phyloP scores from a whole-genome alignment of 2,329 filamentous ascomycete species.

The Blastomyces gilchristii region DNA sequence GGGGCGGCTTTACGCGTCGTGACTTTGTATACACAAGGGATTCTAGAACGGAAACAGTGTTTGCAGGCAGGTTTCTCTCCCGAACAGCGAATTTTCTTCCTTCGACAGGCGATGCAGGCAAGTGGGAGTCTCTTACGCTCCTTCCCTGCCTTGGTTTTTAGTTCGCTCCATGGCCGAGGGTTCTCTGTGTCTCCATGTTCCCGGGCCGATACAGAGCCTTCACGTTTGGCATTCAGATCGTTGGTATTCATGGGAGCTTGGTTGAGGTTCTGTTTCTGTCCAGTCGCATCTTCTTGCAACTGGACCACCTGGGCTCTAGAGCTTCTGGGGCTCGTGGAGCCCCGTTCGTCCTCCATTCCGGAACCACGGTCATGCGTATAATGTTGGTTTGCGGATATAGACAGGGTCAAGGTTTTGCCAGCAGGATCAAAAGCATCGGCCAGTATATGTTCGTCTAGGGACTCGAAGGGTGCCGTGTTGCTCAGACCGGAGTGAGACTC shows the following conservation, averaged over 20 bases:
- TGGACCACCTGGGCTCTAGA: neutral
- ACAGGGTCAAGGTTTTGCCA: neutral
- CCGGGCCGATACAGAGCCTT: neutral
- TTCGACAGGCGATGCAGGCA: slow-evolving; percentile 87
- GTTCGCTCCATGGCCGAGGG: slow-evolving; percentile 63
- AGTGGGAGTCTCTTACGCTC: slow-evolving; percentile 86
- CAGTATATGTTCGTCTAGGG: neutral
- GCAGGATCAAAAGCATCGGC: neutral
- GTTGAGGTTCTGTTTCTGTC: slow-evolving; percentile 1
- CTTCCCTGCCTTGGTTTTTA: slow-evolving; percentile 88
- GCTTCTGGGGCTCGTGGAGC: slow-evolving; percentile 3
- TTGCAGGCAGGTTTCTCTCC: slow-evolving; percentile 97
- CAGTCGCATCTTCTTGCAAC: slow-evolving; percentile 2
- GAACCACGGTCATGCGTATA: neutral
- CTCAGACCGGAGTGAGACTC: neutral
- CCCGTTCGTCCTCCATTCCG: slow-evolving; percentile 2
- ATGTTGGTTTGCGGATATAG: neutral
- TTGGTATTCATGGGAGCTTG: neutral
- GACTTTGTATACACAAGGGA: slow-evolving; percentile 95
- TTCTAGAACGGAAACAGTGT: slow-evolving; percentile 82
- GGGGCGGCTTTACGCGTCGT: slow-evolving; percentile 89
- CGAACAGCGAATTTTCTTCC: slow-evolving; percentile 97
- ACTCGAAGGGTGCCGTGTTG: neutral
- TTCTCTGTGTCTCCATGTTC: slow-evolving; percentile 44
- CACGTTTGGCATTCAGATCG: neutral